Percentiles rank a stretch among this genome's conserved stretches.
Conservation (phyloP, 1,284 basidiomycete species). For the Naganishia liquefaciens region DNA sequence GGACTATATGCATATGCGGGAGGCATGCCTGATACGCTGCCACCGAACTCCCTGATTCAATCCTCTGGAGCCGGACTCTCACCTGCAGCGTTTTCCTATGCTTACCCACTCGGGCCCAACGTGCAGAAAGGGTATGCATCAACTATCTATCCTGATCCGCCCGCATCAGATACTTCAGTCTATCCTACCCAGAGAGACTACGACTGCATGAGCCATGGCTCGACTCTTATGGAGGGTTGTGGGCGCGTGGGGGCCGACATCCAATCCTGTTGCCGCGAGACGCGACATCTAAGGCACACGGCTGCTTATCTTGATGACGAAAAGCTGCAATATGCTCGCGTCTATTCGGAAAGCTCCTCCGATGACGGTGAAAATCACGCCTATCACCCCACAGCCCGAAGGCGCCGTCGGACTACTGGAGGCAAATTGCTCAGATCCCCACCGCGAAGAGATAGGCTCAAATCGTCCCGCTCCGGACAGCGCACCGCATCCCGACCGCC, state of each 20-base stretch:
- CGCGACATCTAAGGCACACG: background rate
- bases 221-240: background rate
- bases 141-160: constrained; percentile 21
- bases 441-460: background rate
- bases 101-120: no score
- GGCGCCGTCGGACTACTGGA: background rate
- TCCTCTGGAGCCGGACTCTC: background rate
- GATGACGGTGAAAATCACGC: constrained; percentile 1
- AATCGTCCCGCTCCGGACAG: background rate
- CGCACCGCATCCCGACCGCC: constrained; percentile 13
- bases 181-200: no score
- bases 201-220: no score
- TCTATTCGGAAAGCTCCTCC: constrained; percentile 15
- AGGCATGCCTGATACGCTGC: constrained; percentile 9
- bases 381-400: background rate
- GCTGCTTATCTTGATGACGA: background rate
- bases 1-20: constrained; percentile 19
- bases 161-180: background rate
- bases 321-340: background rate
- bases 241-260: background rate
- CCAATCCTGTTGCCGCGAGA: background rate
- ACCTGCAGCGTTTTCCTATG: no score
- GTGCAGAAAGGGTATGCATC: constrained; percentile 1
- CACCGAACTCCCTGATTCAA: background rate
- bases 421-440: background rate